Conservation (phyloP, 805 yeast genomes). For the Metschnikowia orientalis region DNA sequence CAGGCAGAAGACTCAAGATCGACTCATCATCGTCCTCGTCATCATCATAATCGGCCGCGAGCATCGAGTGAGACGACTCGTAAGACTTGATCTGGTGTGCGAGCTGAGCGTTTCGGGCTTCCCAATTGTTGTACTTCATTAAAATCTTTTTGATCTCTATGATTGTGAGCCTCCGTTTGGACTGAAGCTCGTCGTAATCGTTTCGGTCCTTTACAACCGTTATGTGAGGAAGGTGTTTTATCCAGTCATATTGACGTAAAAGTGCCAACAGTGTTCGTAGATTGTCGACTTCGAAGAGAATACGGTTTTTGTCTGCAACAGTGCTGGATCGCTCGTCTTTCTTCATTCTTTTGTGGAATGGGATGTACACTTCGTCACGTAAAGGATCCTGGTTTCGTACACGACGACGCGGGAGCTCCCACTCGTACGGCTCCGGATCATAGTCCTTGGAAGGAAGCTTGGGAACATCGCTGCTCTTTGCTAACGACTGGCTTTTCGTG, state of each 20-base stretch:
- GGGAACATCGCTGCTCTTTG: conserved; percentile 9
- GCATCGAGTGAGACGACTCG: conserved; percentile 4
- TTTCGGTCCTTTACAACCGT: conserved; percentile 46
- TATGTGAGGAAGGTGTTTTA: conserved; percentile 38
- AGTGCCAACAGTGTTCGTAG: conserved; percentile 42
- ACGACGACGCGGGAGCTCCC: conserved; percentile 20
- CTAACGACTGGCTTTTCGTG: conserved; percentile 2
- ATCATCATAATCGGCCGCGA: conserved; percentile 20
- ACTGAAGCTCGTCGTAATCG: conserved; percentile 47
- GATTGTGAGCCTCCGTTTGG: conserved; percentile 50
- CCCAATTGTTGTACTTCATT: conserved; percentile 37
- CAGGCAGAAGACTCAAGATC: conserved; percentile 21
- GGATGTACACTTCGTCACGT: conserved; percentile 37
- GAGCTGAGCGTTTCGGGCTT: conserved; percentile 26
- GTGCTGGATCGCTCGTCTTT: conserved; percentile 61
- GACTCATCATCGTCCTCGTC: conserved; percentile 20
- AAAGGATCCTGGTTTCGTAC: conserved; percentile 36
- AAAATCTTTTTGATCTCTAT: conserved; percentile 41
- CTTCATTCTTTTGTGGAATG: conserved; percentile 56
- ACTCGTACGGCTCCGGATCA: not conserved
- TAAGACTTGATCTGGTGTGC: conserved; percentile 21
- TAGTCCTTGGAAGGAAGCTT: not conserved
- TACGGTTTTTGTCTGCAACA: conserved; percentile 48
- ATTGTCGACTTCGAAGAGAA: conserved; percentile 54
- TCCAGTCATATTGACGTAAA: conserved; percentile 45